phyloP scores from a whole-genome alignment of 495 filamentous ascomycete species.

The Daldinia concentrica region DNA sequence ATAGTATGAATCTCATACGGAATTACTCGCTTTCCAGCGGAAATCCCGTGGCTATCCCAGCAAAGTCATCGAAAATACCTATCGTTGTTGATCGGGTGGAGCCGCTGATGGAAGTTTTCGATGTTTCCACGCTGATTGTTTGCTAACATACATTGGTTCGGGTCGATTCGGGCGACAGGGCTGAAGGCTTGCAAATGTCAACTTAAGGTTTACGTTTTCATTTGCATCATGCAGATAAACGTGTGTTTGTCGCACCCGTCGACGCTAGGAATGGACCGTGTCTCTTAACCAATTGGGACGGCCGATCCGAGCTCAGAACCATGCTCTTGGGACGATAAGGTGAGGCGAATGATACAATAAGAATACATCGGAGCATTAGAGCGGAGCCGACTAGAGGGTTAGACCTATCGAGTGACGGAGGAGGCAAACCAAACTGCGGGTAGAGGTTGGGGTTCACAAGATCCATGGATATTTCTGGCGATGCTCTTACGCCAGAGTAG shows the following conservation, averaged over 20 bases:
- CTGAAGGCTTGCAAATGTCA: slow-evolving; percentile 21
- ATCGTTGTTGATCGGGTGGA: no score
- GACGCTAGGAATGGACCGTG: neutral
- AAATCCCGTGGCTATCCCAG: neutral
- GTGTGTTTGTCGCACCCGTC: slow-evolving; percentile 2
- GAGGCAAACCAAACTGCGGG: slow-evolving; percentile 11
- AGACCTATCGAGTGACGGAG: neutral
- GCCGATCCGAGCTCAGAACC: neutral
- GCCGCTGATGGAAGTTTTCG: neutral
- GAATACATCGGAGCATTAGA: neutral
- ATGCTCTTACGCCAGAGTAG: neutral
- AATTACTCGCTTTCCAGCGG: neutral
- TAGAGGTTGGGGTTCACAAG: slow-evolving; percentile 4
- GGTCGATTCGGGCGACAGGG: slow-evolving; percentile 1
- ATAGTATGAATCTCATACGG: neutral
- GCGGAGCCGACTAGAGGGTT: slow-evolving; percentile 2
- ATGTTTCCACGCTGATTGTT: slow-evolving; percentile 1
- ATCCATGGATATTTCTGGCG: neutral
- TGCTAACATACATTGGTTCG: neutral
- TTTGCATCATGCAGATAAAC: slow-evolving; percentile 9
- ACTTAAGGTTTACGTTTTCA: slow-evolving; percentile 5
- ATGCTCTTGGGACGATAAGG: slow-evolving; percentile 24
- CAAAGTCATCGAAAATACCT: no score
- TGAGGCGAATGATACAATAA: slow-evolving; percentile 19
- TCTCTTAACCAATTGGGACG: slow-evolving; percentile 14